phyloP scores from a whole-genome alignment of 148 eudicot genomes.

The Diospyros kaki region DNA sequence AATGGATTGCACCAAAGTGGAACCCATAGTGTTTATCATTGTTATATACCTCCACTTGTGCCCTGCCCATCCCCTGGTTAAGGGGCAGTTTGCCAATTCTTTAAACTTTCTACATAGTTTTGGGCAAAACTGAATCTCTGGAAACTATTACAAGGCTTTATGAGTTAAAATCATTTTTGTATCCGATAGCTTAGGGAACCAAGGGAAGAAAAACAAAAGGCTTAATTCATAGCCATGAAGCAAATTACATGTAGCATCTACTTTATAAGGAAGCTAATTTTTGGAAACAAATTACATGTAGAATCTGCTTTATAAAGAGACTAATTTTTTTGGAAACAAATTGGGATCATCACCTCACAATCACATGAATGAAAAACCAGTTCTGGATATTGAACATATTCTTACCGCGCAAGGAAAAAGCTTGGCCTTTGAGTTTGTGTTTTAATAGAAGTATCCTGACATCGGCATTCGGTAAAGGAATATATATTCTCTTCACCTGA shows the following conservation, averaged over 20 bases:
- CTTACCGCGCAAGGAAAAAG: constrained; percentile 90
- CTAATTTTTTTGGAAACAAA: not conserved
- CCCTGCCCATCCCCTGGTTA: not conserved
- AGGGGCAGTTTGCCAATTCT: constrained; percentile 6
- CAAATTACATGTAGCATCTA: not conserved
- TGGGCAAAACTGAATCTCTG: not conserved
- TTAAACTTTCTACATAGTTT: not conserved
- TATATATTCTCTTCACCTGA: constrained; percentile 95
- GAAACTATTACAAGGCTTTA: not conserved
- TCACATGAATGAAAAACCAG: not conserved
- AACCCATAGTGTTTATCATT: not conserved
- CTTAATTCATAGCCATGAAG: not conserved
- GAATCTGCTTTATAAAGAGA: not conserved
- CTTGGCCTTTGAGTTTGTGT: constrained; percentile 81
- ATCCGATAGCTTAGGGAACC: not conserved
- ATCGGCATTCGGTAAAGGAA: constrained; percentile 82
- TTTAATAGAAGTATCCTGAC: constrained; percentile 69
- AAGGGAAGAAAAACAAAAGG: not conserved
- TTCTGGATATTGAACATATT: not conserved
- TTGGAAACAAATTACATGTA: not conserved
- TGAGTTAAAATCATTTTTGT: not conserved
- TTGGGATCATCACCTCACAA: not conserved
- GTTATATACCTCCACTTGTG: not conserved
- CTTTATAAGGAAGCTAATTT: not conserved
- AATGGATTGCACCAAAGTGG: not conserved